A percentile compares a stretch with the other conserved stretches of the same genome.
phyloP scores from a whole-genome alignment of 202 grass and related monocot species.

The Setaria italica region DNA sequence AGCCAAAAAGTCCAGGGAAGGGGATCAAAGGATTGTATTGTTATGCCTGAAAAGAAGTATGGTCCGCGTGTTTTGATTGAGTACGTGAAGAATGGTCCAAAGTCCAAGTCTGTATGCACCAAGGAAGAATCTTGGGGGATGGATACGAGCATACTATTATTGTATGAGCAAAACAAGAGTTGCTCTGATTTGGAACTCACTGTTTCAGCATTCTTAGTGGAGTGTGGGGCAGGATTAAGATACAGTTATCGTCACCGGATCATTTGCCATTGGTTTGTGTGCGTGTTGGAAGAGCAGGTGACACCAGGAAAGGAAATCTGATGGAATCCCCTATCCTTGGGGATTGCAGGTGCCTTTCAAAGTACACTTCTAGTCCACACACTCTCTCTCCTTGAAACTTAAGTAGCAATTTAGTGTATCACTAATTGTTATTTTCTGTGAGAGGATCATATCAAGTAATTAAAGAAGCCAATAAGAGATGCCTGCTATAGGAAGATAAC shows the following conservation, averaged over 20 bases:
- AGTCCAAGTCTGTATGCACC: constrained; percentile 43
- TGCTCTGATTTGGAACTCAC: constrained; percentile 47
- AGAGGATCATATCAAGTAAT: constrained; percentile 39
- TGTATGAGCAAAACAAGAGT: constrained; percentile 45
- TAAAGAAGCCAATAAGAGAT: constrained; percentile 27
- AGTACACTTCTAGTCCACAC: constrained; percentile 42
- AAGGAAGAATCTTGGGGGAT: constrained; percentile 52
- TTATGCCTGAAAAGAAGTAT: constrained; percentile 46
- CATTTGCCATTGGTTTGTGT: constrained; percentile 44
- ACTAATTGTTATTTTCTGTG: constrained; percentile 46
- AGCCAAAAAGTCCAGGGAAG: constrained; percentile 45
- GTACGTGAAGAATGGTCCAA: constrained; percentile 45
- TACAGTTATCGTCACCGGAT: constrained; percentile 49
- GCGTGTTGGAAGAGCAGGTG: constrained; percentile 65
- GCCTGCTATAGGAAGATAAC: constrained; percentile 17
- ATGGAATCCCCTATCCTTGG: constrained; percentile 54
- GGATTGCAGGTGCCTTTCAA: constrained; percentile 49
- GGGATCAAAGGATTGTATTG: constrained; percentile 51
- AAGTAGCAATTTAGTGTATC: constrained; percentile 40
- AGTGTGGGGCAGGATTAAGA: constrained; percentile 52
- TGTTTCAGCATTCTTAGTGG: constrained; percentile 47
- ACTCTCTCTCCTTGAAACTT: background rate
- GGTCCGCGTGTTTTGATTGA: constrained; percentile 49
- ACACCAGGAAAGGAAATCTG: constrained; percentile 59
- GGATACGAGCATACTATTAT: constrained; percentile 43